Evolutionary conservation across 305 asterid genomes (phyloP), one percentile per base, ranked within the genome.

Genomic region (Rubia balearica): DNA sequence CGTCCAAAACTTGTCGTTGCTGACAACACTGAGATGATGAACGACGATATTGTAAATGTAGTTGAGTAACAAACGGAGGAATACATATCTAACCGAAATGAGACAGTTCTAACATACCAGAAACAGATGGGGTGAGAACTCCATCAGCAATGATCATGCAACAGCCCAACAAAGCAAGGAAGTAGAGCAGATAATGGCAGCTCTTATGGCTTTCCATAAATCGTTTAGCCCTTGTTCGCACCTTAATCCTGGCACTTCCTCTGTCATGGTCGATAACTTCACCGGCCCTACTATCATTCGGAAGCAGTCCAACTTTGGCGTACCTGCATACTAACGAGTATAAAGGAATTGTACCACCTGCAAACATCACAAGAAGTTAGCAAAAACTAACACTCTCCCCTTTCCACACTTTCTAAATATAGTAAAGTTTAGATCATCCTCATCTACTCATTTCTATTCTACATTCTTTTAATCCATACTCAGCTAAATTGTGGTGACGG

Each of bases 331-430:
- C 92, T 71, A 90, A 79, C 1, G 98, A 89, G 78, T 92, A 92
- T 51, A 92, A 81, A 3, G 97, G 80, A 86, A 90, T 89, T 7
- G 98, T 92, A 73, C 98, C 98, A 70, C 98, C 98, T 92, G 88
- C 81, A 87, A 75, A 36, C 9, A 73, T 24, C 73, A 75, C 73
- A 17, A 51, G 45, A 67, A 65, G 53, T 70, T 69, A 30, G 14
- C 41, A 14, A 19, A n/a, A n/a, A 4, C 49, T 11, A 45, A 45
- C 49, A 7, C 49, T 45, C n/a, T 3, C 13, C 55, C 55, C 16
- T 46, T 46, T 11, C 3, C 16, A 46, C 51, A 46, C 45, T 41
- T 8, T 41, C 45, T 41, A 8, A 41, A 41, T 41, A 30, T 8
- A 41, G 7, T 5, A 41, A 41, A 45, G 4, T 45, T 45, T 1